These are phyloP conservation scores for Trametes cingulata DNA, from an alignment of 768 basidiomycete species.

Conservation along the genomic window DNA sequence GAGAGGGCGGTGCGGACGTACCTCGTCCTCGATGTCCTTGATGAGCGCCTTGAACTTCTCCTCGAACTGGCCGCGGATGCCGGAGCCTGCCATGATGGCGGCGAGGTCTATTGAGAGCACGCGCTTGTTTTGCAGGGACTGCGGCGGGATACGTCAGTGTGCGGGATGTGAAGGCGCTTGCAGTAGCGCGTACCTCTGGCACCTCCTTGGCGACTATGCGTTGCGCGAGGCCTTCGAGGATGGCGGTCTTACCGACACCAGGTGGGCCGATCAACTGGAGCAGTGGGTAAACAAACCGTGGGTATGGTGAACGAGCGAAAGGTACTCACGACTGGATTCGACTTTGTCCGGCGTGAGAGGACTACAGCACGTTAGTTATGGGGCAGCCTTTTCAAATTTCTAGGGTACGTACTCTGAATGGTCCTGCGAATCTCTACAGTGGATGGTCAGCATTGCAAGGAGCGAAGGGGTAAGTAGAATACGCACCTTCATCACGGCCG, in stretches of 20 bases:
- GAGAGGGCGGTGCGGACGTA: slow-evolving; percentile 29
- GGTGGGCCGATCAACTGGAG: slow-evolving; percentile 77
- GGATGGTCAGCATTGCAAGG: not conserved
- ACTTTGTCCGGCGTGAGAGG: slow-evolving; percentile 85
- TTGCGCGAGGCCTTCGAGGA: slow-evolving; percentile 85
- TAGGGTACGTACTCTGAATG: slow-evolving; percentile 70
- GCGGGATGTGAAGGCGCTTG: not conserved
- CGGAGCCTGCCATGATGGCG: slow-evolving; percentile 84
- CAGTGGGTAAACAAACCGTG: not conserved
- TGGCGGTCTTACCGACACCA: slow-evolving; percentile 92
- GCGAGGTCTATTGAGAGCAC: slow-evolving; percentile 85
- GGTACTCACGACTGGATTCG: slow-evolving; percentile 77
- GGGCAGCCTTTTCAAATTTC: not conserved
- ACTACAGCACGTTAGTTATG: slow-evolving; percentile 43
- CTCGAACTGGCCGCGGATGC: slow-evolving; percentile 90
- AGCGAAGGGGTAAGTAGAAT: not conserved
- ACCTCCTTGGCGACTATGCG: slow-evolving; percentile 88
- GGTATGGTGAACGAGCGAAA: not conserved
- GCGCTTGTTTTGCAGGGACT: slow-evolving; percentile 87
- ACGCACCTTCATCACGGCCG: slow-evolving; percentile 78
- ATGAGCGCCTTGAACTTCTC: slow-evolving; percentile 90
- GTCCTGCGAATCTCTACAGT: slow-evolving; percentile 79
- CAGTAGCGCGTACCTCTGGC: slow-evolving; percentile 64
- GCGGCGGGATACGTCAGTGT: not conserved
- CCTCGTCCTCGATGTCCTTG: slow-evolving; percentile 88